Base-by-base conservation (phyloP, 306 rosid genomes). In the Vachellia collinsii region DNA sequence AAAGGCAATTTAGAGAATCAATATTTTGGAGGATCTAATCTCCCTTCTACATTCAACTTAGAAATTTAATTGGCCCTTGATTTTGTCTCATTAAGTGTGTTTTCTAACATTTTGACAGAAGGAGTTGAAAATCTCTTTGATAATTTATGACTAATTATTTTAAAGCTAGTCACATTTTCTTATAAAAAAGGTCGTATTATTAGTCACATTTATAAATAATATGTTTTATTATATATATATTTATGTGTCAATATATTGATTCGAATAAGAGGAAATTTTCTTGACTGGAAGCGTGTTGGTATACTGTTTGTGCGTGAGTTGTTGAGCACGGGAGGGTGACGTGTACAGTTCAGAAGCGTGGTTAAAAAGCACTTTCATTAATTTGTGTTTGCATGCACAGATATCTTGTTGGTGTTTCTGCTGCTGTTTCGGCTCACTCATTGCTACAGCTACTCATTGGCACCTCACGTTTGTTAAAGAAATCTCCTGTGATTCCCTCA, bases 361-460 rank as follows among this genome's bases (percentile, higher is more conserved):
- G 44, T 41, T 41, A 41, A 41, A 41, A 54, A 54, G 23, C 22
- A 17, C 61, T 0, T 54, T 54, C 25, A 54, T 54, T 54, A n/a
- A 54, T 67, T 70, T 82, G 62, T 77, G 38, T 13, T 29, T 29
- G 34, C 34, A 2, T 79, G 91, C 42, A 65, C 87, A 94, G 97
- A 88, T 93, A 80, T 79, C 90, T 94, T 36, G 94, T 88, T 72
- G 99, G 95, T 75, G 92, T 91, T 39, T 82, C 88, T 25, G 94
- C 87, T 38, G 93, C 95, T 5, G 99, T 88, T 46, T 88, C 84
- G 1, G 91, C 91, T 76, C 92, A 95, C 86, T 93, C 95, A 44
- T 81, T 93, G 80, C 59, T 95, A 58, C 97, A 93, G 72, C 88
- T 95, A 43, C 87, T 95, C 66, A 71, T 93, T 70, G 92, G 88